A percentile compares a stretch with the other conserved stretches of the same genome.
phyloP scores from a whole-genome alignment of 495 filamentous ascomycete genomes.

The Trichoderma virens region DNA sequence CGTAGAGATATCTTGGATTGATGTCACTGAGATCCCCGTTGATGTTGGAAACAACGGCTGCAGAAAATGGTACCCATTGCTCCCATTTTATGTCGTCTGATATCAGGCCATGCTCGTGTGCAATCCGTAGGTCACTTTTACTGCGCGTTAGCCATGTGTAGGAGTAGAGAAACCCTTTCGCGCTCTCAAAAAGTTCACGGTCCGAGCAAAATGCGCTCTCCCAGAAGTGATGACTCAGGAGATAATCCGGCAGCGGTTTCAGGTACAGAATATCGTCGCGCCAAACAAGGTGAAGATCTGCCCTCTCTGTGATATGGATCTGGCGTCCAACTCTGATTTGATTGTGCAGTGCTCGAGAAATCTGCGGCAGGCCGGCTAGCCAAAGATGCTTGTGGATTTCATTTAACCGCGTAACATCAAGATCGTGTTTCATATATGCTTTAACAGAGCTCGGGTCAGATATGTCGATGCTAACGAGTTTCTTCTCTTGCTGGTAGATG shows the following conservation, averaged over 20 bases:
- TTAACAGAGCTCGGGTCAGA: background rate
- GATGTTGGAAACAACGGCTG: background rate
- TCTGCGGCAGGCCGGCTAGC: background rate
- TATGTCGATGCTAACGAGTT: background rate
- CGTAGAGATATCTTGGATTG: background rate
- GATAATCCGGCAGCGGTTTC: background rate
- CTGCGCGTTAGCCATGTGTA: background rate
- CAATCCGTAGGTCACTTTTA: background rate
- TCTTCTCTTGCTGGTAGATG: background rate
- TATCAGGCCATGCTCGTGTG: background rate
- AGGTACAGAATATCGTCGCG: background rate
- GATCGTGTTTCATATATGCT: background rate
- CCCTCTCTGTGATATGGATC: background rate
- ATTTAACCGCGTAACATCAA: background rate
- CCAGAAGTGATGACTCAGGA: background rate
- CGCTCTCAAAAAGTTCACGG: background rate
- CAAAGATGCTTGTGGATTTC: background rate
- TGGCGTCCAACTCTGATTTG: background rate
- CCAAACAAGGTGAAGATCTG: background rate
- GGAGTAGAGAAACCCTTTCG: background rate
- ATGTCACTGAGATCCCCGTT: background rate
- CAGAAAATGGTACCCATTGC: background rate
- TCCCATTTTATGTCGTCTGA: background rate
- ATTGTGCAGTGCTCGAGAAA: background rate
- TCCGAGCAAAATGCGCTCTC: background rate